Conservation (phyloP, 129 eudicot genomes). For the Flaveria brownii region DNA sequence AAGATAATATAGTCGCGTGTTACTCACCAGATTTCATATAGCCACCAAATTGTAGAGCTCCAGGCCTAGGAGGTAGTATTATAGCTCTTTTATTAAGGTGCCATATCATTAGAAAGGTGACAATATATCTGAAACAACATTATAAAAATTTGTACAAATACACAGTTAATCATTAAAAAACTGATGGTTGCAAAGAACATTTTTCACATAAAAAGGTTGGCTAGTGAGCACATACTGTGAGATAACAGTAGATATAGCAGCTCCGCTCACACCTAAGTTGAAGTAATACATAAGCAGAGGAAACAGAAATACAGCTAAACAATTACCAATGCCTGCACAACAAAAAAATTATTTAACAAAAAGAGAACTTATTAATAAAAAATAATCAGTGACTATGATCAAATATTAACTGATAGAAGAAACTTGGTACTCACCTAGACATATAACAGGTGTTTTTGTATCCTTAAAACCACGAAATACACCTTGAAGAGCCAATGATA, state of each 20-base stretch:
- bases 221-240: conserved; percentile 70
- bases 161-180: neutral
- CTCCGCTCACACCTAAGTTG: conserved; percentile 85
- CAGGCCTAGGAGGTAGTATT: conserved; percentile 73
- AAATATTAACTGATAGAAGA: neutral
- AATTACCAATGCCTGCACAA: conserved; percentile 79
- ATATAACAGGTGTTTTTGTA: conserved; percentile 75
- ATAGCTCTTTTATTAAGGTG: conserved; percentile 68
- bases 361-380: neutral
- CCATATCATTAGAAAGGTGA: conserved; percentile 77
- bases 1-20: neutral
- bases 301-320: conserved; percentile 63
- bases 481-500: conserved; percentile 91
- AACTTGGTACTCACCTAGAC: conserved; percentile 61
- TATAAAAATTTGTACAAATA: neutral
- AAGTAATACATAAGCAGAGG: conserved; percentile 77
- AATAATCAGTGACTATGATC: neutral
- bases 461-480: conserved; percentile 93
- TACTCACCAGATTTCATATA: conserved; percentile 86
- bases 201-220: conserved; percentile 16
- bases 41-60: conserved; percentile 76
- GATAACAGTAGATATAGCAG: conserved; percentile 87
- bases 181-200: neutral
- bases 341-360: neutral
- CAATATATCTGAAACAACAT: conserved; percentile 56